phyloP scores from a whole-genome alignment of 176 grass and related monocot species.

The Oropetium thomaeum region DNA sequence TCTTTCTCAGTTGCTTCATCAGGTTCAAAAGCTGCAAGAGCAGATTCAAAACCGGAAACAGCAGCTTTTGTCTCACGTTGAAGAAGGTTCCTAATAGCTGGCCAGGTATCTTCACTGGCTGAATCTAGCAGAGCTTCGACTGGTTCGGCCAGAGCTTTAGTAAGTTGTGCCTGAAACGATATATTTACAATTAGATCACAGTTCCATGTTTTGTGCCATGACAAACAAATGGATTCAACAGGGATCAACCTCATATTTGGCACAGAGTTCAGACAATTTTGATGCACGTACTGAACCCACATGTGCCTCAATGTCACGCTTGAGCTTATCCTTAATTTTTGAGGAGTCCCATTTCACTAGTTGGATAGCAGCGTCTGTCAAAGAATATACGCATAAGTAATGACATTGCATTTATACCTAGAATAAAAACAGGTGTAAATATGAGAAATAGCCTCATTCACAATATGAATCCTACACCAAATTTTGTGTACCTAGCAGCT shows the following conservation, averaged over 20 bases:
- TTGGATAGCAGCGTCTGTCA: slow-evolving; percentile 81
- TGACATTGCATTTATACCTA: slow-evolving; percentile 11
- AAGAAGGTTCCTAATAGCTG: slow-evolving; percentile 87
- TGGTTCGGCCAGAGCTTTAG: slow-evolving; percentile 70
- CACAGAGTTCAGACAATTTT: slow-evolving; percentile 79
- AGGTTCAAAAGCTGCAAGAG: slow-evolving; percentile 67
- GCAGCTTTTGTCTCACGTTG: slow-evolving; percentile 64
- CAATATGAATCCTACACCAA: not conserved
- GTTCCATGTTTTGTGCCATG: not conserved
- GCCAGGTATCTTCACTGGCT: slow-evolving; percentile 83
- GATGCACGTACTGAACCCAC: slow-evolving; percentile 66
- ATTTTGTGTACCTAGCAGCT: not conserved
- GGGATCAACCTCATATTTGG: slow-evolving; percentile 74
- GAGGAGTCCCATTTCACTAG: slow-evolving; percentile 88
- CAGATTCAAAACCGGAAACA: slow-evolving; percentile 64
- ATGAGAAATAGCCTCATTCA: not conserved
- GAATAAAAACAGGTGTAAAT: slow-evolving; percentile 23
- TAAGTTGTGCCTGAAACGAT: slow-evolving; percentile 63
- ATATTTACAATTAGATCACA: slow-evolving; percentile 12
- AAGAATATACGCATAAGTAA: slow-evolving; percentile 25
- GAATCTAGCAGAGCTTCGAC: slow-evolving; percentile 89
- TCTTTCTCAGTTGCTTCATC: slow-evolving; percentile 67
- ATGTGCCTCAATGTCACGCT: slow-evolving; percentile 81
- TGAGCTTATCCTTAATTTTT: slow-evolving; percentile 91
- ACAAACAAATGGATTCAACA: slow-evolving; percentile 25